Base-by-base conservation (phyloP, 441 rosid species). In the Kokia cookei region DNA sequence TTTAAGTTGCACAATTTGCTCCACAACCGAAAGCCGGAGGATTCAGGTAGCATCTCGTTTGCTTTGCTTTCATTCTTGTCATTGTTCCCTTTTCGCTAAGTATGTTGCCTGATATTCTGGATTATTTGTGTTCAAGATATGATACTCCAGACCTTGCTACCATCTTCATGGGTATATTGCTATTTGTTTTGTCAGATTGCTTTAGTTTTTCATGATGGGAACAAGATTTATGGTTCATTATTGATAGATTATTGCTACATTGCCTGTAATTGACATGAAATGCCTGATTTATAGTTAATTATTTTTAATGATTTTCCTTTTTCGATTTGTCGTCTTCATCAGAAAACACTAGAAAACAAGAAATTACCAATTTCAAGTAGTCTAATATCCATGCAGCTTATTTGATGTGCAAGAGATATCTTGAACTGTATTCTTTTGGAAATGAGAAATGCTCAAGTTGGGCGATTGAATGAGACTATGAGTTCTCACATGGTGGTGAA, bases 1-100 rank as follows among this genome's bases (percentile, higher is more conserved):
- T 87, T 77, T 87, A 58, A 12, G 73, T 78, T 93, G 87, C 97
- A 74, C 84, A 93, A 96, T 84, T 86, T 96, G 88, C 91, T 96
- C 60, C 91, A 86, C 76, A 80, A 89, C 85, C 88, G 99, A 77
- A 92, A 79, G 80, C 83, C 29, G 45, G 83, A 79, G 71, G 81
- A 88, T 74, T 69, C 84, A 74, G 99, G 99, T 93, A 88, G 61
- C 47, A 76, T 76, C 73, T 82, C 43, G 45, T 45, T 26, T 55
- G 40, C 65, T 40, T 40, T 71, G 37, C 27, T 40, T 73, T 65
- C 55, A 45, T 73, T 79, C 61, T 53, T 69, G 22, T 76, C 58
- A 11, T 35, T 4, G 43, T 37, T 50, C 37, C 5, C 45, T 70
- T 43, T 60, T 22, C 54, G 7, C 59, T 43, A 12, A n/a, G 74